Evolutionary conservation across 2,329 filamentous ascomycete genomes (phyloP).

Genomic region (Aspergillus sojae): DNA sequence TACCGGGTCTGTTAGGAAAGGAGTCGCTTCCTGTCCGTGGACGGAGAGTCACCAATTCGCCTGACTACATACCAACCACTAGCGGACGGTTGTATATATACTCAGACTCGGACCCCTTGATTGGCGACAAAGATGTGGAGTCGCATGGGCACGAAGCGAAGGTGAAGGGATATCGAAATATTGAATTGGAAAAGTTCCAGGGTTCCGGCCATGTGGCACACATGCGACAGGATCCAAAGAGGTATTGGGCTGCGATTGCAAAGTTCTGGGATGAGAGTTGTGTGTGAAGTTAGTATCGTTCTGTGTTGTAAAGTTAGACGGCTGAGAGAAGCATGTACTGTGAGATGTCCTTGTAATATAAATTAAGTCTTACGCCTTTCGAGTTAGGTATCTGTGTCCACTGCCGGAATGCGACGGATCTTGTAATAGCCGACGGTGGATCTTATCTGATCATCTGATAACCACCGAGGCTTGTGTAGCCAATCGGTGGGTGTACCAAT

Average conservation of each 20-base stretch:
- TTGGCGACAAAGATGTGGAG: slow-evolving; percentile 4
- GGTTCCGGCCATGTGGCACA: slow-evolving; percentile 10
- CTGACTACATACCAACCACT: not conserved
- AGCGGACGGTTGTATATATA: slow-evolving; percentile 7
- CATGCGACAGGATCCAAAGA: slow-evolving; percentile 7
- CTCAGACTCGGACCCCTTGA: slow-evolving; percentile 7
- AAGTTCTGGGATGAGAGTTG: slow-evolving; percentile 5
- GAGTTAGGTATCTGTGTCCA: not conserved
- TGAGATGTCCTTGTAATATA: not conserved
- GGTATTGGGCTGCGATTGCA: slow-evolving; percentile 3
- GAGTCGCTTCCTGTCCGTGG: slow-evolving; percentile 1
- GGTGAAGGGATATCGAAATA: not conserved
- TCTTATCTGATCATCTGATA: slow-evolving; percentile 11
- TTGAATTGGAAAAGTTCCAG: slow-evolving; percentile 4
- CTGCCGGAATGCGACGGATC: not conserved
- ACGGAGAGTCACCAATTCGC: slow-evolving; percentile 1
- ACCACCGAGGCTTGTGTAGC: not conserved
- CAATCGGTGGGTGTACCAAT: not conserved
- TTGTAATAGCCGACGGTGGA: not conserved
- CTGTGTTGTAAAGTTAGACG: not conserved
- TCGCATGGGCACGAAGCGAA: slow-evolving; percentile 1
- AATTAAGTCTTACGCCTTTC: not conserved
- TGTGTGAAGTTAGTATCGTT: not conserved
- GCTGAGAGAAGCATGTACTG: not conserved
- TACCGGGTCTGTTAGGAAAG: not conserved